Percentiles rank a stretch among this genome's conserved stretches.
Conservation (phyloP, 768 basidiomycete genomes). For the Leccinum aurantiacum region DNA sequence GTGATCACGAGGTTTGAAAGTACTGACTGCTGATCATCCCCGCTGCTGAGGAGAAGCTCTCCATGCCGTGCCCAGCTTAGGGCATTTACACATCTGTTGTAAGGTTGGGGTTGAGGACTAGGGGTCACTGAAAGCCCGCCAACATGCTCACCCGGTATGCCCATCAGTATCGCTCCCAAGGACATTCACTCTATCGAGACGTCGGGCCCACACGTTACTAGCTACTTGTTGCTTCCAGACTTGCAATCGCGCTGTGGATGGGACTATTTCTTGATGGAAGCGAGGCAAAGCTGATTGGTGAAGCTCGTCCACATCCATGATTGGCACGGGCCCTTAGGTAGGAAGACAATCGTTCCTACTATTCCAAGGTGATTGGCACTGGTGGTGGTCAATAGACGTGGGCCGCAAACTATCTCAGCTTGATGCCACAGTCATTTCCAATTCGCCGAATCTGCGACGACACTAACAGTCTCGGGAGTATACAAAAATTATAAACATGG, state of each 20-base stretch:
- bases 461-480: neutral
- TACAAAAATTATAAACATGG: conserved; percentile 1
- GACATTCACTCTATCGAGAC: conserved; percentile 68
- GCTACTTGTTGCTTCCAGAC: conserved; percentile 22
- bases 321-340: neutral
- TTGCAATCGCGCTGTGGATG: conserved; percentile 26
- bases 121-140: neutral
- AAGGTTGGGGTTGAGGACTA: neutral
- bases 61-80: conserved; percentile 71
- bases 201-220: conserved; percentile 29
- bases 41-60: conserved; percentile 62
- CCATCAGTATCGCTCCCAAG: conserved; percentile 61
- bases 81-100: conserved; percentile 72
- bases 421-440: neutral
- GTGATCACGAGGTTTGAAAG: neutral
- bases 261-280: conserved; percentile 6
- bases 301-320: conserved; percentile 16
- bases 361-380: too few species aligned
- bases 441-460: neutral
- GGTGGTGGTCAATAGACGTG: neutral
- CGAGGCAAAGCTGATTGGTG: conserved; percentile 6
- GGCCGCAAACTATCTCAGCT: too few species aligned
- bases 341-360: neutral
- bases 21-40: conserved; percentile 69
- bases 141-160: conserved; percentile 62